Percentiles rank a stretch among this genome's conserved stretches.
phyloP scores from a whole-genome alignment of 495 filamentous ascomycete genomes.

The Xylaria flabelliformis region DNA sequence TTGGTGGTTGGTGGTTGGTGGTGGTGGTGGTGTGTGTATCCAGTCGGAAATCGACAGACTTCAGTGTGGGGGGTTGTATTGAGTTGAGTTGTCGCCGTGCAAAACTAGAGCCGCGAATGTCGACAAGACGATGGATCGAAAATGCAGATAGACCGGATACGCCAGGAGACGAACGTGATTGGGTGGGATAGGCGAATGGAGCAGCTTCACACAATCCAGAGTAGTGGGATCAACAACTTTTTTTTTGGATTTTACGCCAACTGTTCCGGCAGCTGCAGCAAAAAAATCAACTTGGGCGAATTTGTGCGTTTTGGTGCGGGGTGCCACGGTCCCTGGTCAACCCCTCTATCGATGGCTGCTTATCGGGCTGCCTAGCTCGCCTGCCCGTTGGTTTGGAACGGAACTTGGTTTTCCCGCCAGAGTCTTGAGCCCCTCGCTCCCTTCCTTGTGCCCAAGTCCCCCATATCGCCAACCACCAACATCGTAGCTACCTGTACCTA shows the following conservation, averaged over 20 bases:
- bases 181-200: slow-evolving; percentile 15
- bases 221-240: slow-evolving; percentile 14
- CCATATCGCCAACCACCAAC: too few species aligned
- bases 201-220: slow-evolving; percentile 23
- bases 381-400: too few species aligned
- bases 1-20: neutral
- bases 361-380: slow-evolving; percentile 1
- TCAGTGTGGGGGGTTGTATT: neutral
- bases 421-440: too few species aligned
- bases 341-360: slow-evolving; percentile 10
- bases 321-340: neutral
- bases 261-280: neutral
- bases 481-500: too few species aligned
- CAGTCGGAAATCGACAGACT: neutral
- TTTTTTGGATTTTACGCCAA: neutral
- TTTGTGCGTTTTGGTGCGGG: slow-evolving; percentile 28
- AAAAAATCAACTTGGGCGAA: slow-evolving; percentile 26
- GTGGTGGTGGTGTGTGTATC: neutral
- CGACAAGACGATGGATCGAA: neutral
- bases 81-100: neutral
- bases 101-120: slow-evolving; percentile 2
- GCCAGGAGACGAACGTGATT: slow-evolving; percentile 11
- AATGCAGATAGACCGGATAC: slow-evolving; percentile 3
- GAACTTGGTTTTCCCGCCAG: too few species aligned
- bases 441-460: too few species aligned